phyloP scores from a whole-genome alignment of 441 rosid genomes.

The Croton laevigatus region DNA sequence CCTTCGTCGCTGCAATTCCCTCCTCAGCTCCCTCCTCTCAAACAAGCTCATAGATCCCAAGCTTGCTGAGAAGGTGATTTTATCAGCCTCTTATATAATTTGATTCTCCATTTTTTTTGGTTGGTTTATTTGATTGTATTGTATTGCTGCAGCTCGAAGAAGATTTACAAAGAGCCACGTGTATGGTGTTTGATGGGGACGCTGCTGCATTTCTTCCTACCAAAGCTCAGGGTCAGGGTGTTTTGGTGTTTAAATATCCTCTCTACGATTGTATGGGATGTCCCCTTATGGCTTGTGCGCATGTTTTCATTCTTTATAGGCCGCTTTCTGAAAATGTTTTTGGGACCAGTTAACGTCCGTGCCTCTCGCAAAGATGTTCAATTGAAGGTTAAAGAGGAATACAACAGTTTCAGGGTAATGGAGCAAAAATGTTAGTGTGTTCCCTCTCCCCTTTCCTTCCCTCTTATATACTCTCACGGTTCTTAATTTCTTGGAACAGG shows the following conservation, averaged over 20 bases:
- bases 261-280: not conserved
- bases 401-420: conserved; percentile 74
- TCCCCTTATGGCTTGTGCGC: not conserved
- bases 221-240: conserved; percentile 57
- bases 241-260: not conserved
- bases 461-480: not conserved
- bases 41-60: conserved; percentile 48
- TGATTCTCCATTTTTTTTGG: not conserved
- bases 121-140: not conserved
- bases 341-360: conserved; percentile 93
- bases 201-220: conserved; percentile 75
- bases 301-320: conserved; percentile 37
- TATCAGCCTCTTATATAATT: not conserved
- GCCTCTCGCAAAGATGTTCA: conserved; percentile 86
- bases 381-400: conserved; percentile 97
- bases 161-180: conserved; percentile 73
- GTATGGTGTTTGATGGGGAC: conserved; percentile 74
- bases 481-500: conserved; percentile 49
- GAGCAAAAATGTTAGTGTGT: conserved; percentile 19
- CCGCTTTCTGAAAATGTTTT: conserved; percentile 71
- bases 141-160: conserved; percentile 57
- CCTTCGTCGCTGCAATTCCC: conserved; percentile 59
- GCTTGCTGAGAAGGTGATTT: conserved; percentile 57
- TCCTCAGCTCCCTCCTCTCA: conserved; percentile 41
- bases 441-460: not conserved